Evolutionary conservation across 495 filamentous ascomycete genomes (phyloP), one percentile per base, ranked within the genome.

Genomic region (Evansstolkia leycettana): DNA sequence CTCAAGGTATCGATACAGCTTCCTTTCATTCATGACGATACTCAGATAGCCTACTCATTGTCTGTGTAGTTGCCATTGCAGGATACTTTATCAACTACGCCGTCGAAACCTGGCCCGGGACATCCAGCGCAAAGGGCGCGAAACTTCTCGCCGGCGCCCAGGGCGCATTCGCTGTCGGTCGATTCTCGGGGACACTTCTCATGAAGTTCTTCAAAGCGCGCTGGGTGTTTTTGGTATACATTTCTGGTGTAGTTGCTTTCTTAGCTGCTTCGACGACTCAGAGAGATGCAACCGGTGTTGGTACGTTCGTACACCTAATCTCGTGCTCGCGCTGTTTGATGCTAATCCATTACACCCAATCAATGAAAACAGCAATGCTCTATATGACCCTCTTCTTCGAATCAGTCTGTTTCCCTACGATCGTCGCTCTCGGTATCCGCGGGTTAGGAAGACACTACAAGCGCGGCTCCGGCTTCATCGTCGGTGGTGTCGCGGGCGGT

Each of bases 31-130:
- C n/a, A 24, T 33, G 1, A 15, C n/a, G n/a, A n/a, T n/a, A 39
- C 26, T 12, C 14, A 35, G 9, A 13, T 31, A 28, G 36, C 5
- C 20, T 7, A 14, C 17, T 12, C 1, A n/a, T n/a, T n/a, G n/a
- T n/a, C n/a, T n/a, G n/a, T 14, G n/a, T 38, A 60, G 78, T 82
- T 42, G 76, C 69, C 24, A 76, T 80, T 54, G 75, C 72, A 7
- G 65, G 76, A 23, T 82, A 72, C 55, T 81, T 84, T 57, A 65
- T 72, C 43, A 76, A 76, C 54, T 70, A 69, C 42, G 57, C 62
- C 33, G 55, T 55, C 15, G 59, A 70, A 20, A 58, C 60, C 14
- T 52, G 60, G 40, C 34, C 48, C 10, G 58, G 50, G 19, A 56
- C 59, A 6, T 34, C 53, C 19, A 54, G 47, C 7, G 42, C 62